A percentile compares a stretch with the other conserved stretches of the same genome.
These are phyloP conservation scores for Cryptosporidium andersoni DNA, from an alignment of 169 alveolate species.

Conservation along the genomic window DNA sequence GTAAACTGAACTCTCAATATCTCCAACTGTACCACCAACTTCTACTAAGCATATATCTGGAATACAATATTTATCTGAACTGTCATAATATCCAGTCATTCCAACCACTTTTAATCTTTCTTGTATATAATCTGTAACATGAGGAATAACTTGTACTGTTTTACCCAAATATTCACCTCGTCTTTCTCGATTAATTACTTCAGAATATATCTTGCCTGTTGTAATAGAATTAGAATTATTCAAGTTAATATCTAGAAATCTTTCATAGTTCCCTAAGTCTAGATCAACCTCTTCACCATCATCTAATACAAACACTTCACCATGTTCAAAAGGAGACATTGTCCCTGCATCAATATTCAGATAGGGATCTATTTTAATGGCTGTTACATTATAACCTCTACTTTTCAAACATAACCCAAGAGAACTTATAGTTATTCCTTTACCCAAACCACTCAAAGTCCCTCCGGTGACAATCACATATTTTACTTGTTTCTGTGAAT, in stretches of 20 bases:
- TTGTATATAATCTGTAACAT: slow-evolving; percentile 76
- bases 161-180: slow-evolving; percentile 94
- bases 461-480: slow-evolving; percentile 94
- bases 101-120: slow-evolving; percentile 46
- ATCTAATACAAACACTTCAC: slow-evolving; percentile 93
- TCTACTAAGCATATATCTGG: slow-evolving; percentile 93
- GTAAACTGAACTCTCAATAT: slow-evolving; percentile 92
- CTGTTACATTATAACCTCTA: slow-evolving; percentile 88
- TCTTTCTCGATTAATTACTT: slow-evolving; percentile 90
- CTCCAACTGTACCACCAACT: slow-evolving; percentile 98
- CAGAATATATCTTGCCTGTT: slow-evolving; percentile 93
- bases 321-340: slow-evolving; percentile 97
- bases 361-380: slow-evolving; percentile 97
- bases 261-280: slow-evolving; percentile 98
- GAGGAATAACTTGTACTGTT: slow-evolving; percentile 92
- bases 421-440: slow-evolving; percentile 93
- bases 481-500: slow-evolving; percentile 74
- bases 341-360: slow-evolving; percentile 90
- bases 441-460: slow-evolving; percentile 94
- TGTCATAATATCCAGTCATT: slow-evolving; percentile 73
- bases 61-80: slow-evolving; percentile 73
- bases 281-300: slow-evolving; percentile 98
- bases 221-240: slow-evolving; percentile 89
- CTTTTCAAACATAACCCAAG: slow-evolving; percentile 90
- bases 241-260: slow-evolving; percentile 89